Evolutionary conservation across 805 yeast genomes (phyloP), one percentile per base, ranked within the genome.

Genomic region (Candida stauntonica): DNA sequence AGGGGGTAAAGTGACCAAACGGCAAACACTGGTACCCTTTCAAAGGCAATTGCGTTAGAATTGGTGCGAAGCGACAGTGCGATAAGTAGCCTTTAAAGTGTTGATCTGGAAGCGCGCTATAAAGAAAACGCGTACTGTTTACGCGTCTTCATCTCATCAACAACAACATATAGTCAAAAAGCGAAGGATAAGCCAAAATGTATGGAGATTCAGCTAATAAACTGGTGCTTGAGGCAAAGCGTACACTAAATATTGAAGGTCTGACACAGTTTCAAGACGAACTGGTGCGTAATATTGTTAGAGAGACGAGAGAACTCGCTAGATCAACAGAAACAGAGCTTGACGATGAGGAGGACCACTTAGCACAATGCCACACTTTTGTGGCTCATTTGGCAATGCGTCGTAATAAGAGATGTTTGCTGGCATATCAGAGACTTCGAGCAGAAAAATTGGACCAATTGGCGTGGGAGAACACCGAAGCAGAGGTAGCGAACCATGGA

Each of bases 121-220:
- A n/a, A n/a, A n/a, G n/a, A n/a, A n/a, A n/a, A n/a, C n/a, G n/a
- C n/a, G n/a, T n/a, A n/a, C n/a, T n/a, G n/a, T n/a, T n/a, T n/a
- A n/a, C n/a, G n/a, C n/a, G n/a, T n/a, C n/a, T n/a, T n/a, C n/a
- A n/a, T n/a, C n/a, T n/a, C 24, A 11, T 26, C 18, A 27, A 19
- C 31, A 8, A 24, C 15, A 12, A 4, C 26, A 24, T 17, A 15
- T 5, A 8, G 18, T 8, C 20, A 15, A 5, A 26, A 8, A 3
- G 8, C 21, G n/a, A n/a, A n/a, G n/a, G n/a, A n/a, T n/a, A n/a
- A n/a, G n/a, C n/a, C n/a, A n/a, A n/a, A 26, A 91, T 91, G 99
- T 86, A 86, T 52, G 97, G 97, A 20, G 97, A 89, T 51, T 52
- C 75, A 5, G 96, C 91, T 2, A 75, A 77, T 44, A 91, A 91